These are phyloP conservation scores for Elsinoe perseae DNA, from an alignment of 2,329 filamentous ascomycete genomes.

Conservation along the genomic window DNA sequence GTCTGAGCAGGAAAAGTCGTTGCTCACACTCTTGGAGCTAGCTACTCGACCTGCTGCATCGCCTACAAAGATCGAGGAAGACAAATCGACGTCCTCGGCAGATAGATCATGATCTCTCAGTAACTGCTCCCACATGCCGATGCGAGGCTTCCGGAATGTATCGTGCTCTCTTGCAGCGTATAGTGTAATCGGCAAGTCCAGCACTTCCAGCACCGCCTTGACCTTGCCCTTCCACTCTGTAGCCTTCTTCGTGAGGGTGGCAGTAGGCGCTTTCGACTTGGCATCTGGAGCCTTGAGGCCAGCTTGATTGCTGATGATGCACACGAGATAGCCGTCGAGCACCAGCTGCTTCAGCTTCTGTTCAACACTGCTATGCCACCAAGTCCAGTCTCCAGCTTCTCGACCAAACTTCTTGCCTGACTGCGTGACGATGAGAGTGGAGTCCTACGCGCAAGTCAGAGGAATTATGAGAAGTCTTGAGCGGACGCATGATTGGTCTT, in stretches of 20 bases:
- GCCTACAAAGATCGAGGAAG: constrained; percentile 74
- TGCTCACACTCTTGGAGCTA: constrained; percentile 31
- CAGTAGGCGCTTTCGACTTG: constrained; percentile 56
- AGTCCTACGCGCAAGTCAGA: constrained; percentile 64
- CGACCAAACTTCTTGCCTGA: constrained; percentile 73
- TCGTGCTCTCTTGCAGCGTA: constrained; percentile 85
- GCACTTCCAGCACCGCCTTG: constrained; percentile 57
- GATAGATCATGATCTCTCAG: constrained; percentile 43
- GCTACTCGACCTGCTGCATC: constrained; percentile 60
- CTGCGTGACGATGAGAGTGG: constrained; percentile 70
- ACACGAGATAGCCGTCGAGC: constrained; percentile 64
- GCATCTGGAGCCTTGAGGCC: constrained; percentile 70
- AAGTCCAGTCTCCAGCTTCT: constrained; percentile 77
- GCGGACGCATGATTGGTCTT: constrained; percentile 21
- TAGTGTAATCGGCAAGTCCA: constrained; percentile 68
- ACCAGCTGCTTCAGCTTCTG: constrained; percentile 58
- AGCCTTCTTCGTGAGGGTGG: constrained; percentile 46
- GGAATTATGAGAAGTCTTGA: no score
- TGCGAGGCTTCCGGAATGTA: constrained; percentile 74
- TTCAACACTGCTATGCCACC: constrained; percentile 75
- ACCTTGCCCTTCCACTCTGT: constrained; percentile 76
- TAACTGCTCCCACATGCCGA: constrained; percentile 77
- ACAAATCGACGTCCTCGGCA: constrained; percentile 55
- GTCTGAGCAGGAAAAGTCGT: constrained; percentile 55
- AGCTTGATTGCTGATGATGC: constrained; percentile 83